Base-by-base conservation (phyloP, 148 eudicot genomes). In the Bassia scoparia region DNA sequence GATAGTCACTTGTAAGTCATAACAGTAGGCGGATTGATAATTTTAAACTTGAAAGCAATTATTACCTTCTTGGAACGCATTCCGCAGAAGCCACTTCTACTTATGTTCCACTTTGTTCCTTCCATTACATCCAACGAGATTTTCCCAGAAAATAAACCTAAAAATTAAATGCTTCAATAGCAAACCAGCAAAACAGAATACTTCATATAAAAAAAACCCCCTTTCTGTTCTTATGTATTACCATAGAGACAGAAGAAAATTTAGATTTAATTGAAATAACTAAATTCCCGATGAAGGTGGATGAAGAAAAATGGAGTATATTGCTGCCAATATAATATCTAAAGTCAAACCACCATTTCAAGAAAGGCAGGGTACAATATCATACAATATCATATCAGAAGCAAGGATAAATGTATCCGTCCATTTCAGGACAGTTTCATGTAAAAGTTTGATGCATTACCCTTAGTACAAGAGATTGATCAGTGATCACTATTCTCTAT, bases 41-140 rank as follows among this genome's bases (percentile, higher is more conserved):
- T 8, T 62, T 15, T 2, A 63, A 29, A 35, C 13, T 24, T 67
- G 43, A 54, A 54, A 61, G 71, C 41, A 70, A 37, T 27, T n/a
- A 67, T 80, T 75, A 94, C 98, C 98, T 88, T 94, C 86, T 89
- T 94, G 64, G 98, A 91, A 68, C 98, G 92, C 98, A 94, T 94
- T 70, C 98, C 98, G 78, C 98, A 94, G 73, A 94, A 94, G 81
- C 98, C 98, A 79, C 97, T 79, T 81, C 98, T 86, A 46, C 78
- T 84, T 24, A 94, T 91, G 71, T 87, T 91, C 98, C 96, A 94
- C 77, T 69, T 86, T 68, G 98, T 73, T 69, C 87, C 87, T 76
- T 88, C 98, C 56, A 71, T 82, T 48, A 89, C 83, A 83, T 94
- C 98, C 64, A 84, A 61, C 77, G 97, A 94, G 27, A 94, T 93